Conservation (phyloP, 2,329 filamentous ascomycete genomes). For the Diaporthe eres region DNA sequence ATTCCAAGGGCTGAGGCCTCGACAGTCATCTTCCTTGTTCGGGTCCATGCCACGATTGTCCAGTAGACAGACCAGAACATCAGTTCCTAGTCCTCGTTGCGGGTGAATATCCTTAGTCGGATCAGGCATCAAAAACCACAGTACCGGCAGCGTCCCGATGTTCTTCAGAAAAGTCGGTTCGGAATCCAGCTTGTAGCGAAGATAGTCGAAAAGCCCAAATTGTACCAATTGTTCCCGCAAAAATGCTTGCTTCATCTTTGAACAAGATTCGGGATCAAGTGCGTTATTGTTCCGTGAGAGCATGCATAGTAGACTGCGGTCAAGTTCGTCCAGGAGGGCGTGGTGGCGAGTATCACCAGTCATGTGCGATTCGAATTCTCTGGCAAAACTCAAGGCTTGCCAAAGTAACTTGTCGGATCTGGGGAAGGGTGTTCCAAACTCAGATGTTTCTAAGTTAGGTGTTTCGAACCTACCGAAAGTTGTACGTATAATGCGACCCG, state of each 20-base stretch:
- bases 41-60: neutral
- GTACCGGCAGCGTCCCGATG: neutral
- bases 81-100: neutral
- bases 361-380: neutral
- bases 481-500: neutral
- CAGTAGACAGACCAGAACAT: neutral
- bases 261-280: neutral
- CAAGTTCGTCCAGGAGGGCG: neutral
- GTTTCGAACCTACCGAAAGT: neutral
- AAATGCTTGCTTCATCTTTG: neutral
- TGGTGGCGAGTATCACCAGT: neutral
- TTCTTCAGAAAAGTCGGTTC: neutral
- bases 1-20: neutral
- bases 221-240: neutral
- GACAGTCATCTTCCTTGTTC: neutral
- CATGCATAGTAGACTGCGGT: neutral
- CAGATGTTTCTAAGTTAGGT: too few species aligned
- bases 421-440: too few species aligned
- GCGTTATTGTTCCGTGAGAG: accelerated
- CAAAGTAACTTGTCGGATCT: accelerated
- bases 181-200: neutral
- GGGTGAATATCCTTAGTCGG: neutral
- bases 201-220: neutral
- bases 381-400: neutral
- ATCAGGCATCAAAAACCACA: neutral